These are phyloP conservation scores for Saccharum hybrid DNA, from an alignment of 202 grass and related monocot genomes.

Conservation along the genomic window DNA sequence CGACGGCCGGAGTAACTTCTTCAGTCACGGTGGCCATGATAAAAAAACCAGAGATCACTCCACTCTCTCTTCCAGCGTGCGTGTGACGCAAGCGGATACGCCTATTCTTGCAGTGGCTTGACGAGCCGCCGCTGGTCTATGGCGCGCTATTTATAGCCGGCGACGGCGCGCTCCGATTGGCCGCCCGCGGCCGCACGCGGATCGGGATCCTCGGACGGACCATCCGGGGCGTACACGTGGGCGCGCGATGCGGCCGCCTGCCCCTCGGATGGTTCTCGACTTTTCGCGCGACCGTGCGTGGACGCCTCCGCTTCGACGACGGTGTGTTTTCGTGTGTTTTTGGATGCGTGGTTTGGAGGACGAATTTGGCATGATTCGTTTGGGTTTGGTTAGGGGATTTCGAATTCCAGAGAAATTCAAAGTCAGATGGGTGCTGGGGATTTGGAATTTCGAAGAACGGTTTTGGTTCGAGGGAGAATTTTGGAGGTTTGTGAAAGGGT, in stretches of 20 bases:
- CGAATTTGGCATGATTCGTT: not conserved
- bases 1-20: conserved; percentile 27
- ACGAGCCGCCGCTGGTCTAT: not conserved
- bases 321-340: conserved; percentile 50
- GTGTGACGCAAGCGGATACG: not conserved
- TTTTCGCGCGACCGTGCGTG: not conserved
- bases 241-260: not conserved
- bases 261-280: conserved; percentile 32
- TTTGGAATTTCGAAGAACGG: conserved; percentile 25
- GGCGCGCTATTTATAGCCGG: conserved; percentile 20
- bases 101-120: not conserved
- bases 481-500: not conserved
- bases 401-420: not conserved
- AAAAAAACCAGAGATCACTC: not conserved
- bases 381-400: not conserved
- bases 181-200: conserved; percentile 4
- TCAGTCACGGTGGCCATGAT: conserved; percentile 58
- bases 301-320: too few relatives aligned
- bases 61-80: not conserved
- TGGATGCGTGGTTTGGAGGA: not conserved
- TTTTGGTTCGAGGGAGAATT: conserved; percentile 23
- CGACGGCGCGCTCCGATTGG: conserved; percentile 42
- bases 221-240: conserved; percentile 49
- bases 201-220: conserved; percentile 38
- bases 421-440: not conserved